Evolutionary conservation across 768 basidiomycete species (phyloP).

Genomic region (Leccinum rimulosum): DNA sequence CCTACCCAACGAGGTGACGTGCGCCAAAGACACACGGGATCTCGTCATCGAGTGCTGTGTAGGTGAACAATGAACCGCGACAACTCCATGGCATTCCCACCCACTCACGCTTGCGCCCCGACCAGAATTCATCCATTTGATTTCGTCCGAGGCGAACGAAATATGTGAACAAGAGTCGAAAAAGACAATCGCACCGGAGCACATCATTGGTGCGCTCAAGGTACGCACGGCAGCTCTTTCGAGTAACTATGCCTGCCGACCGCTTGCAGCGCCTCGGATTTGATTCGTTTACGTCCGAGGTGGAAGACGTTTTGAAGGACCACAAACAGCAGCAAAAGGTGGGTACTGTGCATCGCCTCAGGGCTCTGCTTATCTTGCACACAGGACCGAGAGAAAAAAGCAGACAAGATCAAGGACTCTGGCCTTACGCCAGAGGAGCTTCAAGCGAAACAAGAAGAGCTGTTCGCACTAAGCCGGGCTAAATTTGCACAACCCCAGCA

Average conservation of each 20-base stretch:
- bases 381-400: slow-evolving; percentile 90
- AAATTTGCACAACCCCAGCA: slow-evolving; percentile 67
- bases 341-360: slow-evolving; percentile 16
- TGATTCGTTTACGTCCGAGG: slow-evolving; percentile 85
- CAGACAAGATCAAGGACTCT: slow-evolving; percentile 82
- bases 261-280: slow-evolving; percentile 79
- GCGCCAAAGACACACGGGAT: slow-evolving; percentile 96
- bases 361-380: slow-evolving; percentile 6
- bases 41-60: slow-evolving; percentile 98
- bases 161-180: slow-evolving; percentile 98
- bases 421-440: slow-evolving; percentile 92
- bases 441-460: slow-evolving; percentile 77
- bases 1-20: slow-evolving; percentile 81
- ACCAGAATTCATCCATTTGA: slow-evolving; percentile 94
- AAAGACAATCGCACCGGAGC: slow-evolving; percentile 98
- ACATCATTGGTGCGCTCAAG: slow-evolving; percentile 89
- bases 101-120: slow-evolving; percentile 11
- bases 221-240: slow-evolving; percentile 38
- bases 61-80: slow-evolving; percentile 63
- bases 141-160: slow-evolving; percentile 97
- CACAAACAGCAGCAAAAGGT: slow-evolving; percentile 97
- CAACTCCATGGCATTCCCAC: slow-evolving; percentile 3
- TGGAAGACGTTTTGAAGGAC: slow-evolving; percentile 90
- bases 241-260: slow-evolving; percentile 3
- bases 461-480: slow-evolving; percentile 91